These are phyloP conservation scores for Leccinum disarticulatum DNA, from an alignment of 768 basidiomycete genomes.

Conservation along the genomic window DNA sequence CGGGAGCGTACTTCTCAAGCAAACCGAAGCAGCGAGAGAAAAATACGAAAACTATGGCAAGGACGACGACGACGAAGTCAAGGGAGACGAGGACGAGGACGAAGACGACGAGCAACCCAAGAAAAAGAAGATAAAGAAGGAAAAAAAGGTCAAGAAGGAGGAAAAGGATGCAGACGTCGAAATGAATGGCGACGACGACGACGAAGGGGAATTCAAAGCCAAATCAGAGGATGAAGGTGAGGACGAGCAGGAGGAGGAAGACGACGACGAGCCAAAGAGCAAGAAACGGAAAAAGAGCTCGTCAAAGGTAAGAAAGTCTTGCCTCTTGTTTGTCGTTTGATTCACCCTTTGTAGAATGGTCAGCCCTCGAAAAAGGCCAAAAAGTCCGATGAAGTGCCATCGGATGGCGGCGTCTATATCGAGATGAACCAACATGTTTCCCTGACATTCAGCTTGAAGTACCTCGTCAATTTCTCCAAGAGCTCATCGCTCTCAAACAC, in stretches of 20 bases:
- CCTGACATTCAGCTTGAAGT: conserved; percentile 94
- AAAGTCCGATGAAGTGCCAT: conserved; percentile 54
- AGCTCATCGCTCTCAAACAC: conserved; percentile 68
- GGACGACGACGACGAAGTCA: conserved; percentile 41
- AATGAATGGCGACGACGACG: conserved; percentile 51
- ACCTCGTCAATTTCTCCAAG: conserved; percentile 96
- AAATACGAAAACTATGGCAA: conserved; percentile 42
- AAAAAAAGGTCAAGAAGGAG: conserved; percentile 42
- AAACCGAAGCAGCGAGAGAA: conserved; percentile 54
- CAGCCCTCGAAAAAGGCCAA: conserved; percentile 60
- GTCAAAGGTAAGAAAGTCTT: conserved; percentile 41
- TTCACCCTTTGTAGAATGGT: conserved; percentile 17
- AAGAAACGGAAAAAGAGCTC: conserved; percentile 70
- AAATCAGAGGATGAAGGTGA: conserved; percentile 47
- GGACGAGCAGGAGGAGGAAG: conserved; percentile 51
- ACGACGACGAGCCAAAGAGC: conserved; percentile 48
- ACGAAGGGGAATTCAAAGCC: conserved; percentile 41
- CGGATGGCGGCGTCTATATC: conserved; percentile 63
- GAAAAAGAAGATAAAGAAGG: conserved; percentile 36
- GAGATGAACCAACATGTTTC: conserved; percentile 90
- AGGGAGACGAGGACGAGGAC: conserved; percentile 44
- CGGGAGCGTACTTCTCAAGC: conserved; percentile 81
- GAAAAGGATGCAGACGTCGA: conserved; percentile 44
- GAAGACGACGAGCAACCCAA: conserved; percentile 28
- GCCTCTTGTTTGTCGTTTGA: neutral